Evolutionary conservation across 78 protist species (phyloP), one percentile per base, ranked within the genome.

Genomic region (Anaeramoeba ignava): DNA sequence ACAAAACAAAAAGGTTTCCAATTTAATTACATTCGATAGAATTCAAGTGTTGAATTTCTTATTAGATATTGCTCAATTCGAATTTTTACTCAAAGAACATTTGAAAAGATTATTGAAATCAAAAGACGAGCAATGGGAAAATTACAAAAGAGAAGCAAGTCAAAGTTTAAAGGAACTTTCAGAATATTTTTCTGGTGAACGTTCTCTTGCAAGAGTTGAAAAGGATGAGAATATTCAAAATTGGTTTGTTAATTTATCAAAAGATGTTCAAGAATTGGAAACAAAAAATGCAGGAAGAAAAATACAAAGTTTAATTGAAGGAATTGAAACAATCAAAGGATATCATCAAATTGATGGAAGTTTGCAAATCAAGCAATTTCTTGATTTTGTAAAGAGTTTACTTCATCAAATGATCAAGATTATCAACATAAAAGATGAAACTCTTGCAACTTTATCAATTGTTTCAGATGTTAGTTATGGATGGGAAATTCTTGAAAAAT

Each of bases 321-420:
- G 97, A 2, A 86, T 96, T 39, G 96, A 90, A 67, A 95, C 93
- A 68, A 97, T 95, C 37, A 96, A 95, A 81, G 89, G 93, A 78
- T 91, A 91, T 85, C 98, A 95, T 67, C 96, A 91, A 0, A 33
- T 83, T 38, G 82, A 79, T 40, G 34, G 40, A 41, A 37, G 81
- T 38, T 85, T 94, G 81, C 96, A 91, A 39, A 91, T 96, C 73
- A 82, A 84, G 81, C 97, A 93, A 39, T 94, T 88, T 81, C 88
- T 96, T 3, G 79, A 27, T 33, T 96, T 94, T 37, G 91, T 96
- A 31, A 85, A 96, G 3, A 38, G 38, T 27, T 81, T 42, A 40
- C 87, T 96, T 2, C 41, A 83, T 17, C 90, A 89, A 85, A 95
- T 96, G 98, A 86, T 95, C 41, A 88, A 95, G 78, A 92, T 91